Base-by-base conservation (phyloP, 805 yeast genomes). In the Pichia insulana region DNA sequence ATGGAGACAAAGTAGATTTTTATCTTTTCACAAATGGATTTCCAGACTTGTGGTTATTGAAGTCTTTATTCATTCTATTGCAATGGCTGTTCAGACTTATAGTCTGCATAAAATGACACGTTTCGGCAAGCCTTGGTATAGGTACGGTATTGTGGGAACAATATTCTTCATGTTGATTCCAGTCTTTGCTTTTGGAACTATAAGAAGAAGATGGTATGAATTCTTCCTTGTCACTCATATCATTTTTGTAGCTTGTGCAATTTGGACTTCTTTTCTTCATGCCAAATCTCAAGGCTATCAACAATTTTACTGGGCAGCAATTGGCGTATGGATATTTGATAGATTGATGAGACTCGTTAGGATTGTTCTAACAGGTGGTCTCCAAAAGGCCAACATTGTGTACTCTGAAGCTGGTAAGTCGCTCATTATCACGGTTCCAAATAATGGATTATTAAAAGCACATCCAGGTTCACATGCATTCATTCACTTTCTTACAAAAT, bases 171-270 rank as follows among this genome's bases (percentile, higher is more conserved):
- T 34, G 34, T 41, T 40, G 6, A 26, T 42, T 20, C 8, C 32
- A 7, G 16, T 43, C 7, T 12, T 26, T 22, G 39, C 46, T 10
- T 7, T 15, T 10, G 70, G 69, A 43, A 46, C 61, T 12, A 54
- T 83, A 44, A 72, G 94, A 60, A 69, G 67, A 37, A 50, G 55
- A 41, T 61, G 64, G 44, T 86, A 85, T 59, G 94, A 85, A 52
- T 37, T 68, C 4, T 80, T 85, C 62, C 53, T 79, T 16, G 46
- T 70, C 10, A 32, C 68, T 15, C 95, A 84, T 54, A 69, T 82
- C 35, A 46, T 71, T 1, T 56, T 82, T 38, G 83, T 77, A 11
- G 62, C 67, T 3, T 42, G 70, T 16, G 77, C 80, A 57, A 59
- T 78, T 33, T 67, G 69, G 34, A 72, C 74, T 15, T 69, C 72